phyloP scores from a whole-genome alignment of 176 grass and related monocot species.

The Eragrostis curvula region DNA sequence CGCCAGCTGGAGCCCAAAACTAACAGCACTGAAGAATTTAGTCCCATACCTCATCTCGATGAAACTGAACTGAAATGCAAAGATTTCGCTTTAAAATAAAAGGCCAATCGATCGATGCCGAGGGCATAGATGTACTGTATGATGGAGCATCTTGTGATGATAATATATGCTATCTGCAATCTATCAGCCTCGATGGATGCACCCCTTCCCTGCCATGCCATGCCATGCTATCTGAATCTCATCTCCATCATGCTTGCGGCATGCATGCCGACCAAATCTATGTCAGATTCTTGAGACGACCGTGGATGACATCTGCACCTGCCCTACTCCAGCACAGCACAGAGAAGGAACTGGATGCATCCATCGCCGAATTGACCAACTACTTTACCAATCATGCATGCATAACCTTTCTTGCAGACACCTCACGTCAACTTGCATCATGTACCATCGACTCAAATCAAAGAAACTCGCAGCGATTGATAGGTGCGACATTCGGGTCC shows the following conservation, averaged over 20 bases:
- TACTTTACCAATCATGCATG: neutral
- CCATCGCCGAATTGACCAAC: neutral
- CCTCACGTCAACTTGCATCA: too few species aligned
- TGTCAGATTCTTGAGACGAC: neutral
- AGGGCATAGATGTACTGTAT: too few species aligned
- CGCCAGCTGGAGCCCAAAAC: too few species aligned
- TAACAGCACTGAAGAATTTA: too few species aligned
- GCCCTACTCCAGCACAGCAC: too few species aligned
- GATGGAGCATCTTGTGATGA: conserved; percentile 15
- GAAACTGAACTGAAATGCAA: too few species aligned
- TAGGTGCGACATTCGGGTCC: too few species aligned
- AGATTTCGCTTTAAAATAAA: too few species aligned
- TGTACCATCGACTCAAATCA: neutral
- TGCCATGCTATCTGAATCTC: neutral
- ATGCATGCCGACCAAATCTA: neutral
- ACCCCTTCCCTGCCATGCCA: conserved; percentile 20
- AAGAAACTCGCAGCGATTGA: too few species aligned
- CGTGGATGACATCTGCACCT: neutral
- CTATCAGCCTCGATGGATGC: conserved; percentile 19
- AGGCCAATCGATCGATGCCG: too few species aligned
- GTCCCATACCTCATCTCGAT: too few species aligned
- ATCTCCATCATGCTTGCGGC: neutral
- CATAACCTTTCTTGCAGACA: too few species aligned
- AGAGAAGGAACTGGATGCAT: neutral
- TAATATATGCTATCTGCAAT: conserved; percentile 30